These are phyloP conservation scores for Mucor circinelloides DNA, from an alignment of 371 early-diverging fungal species.

Conservation along the genomic window DNA sequence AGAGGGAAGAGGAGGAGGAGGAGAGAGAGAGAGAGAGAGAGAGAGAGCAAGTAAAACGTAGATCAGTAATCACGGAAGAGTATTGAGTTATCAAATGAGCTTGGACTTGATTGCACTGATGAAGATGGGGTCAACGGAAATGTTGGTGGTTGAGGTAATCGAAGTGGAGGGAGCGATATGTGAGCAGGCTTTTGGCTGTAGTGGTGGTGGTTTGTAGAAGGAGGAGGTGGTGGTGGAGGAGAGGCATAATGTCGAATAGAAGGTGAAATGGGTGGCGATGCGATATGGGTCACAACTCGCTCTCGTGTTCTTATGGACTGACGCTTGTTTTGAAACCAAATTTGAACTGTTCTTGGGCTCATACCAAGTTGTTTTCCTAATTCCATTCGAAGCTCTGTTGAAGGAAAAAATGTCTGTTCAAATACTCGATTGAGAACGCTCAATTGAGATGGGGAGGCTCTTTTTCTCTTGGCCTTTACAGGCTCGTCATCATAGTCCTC, in stretches of 20 bases:
- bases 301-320: slow-evolving; percentile 41
- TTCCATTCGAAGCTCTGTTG: slow-evolving; percentile 77
- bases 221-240: slow-evolving; percentile 37
- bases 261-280: slow-evolving; percentile 30
- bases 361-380: slow-evolving; percentile 87
- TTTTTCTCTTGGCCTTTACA: slow-evolving; percentile 50
- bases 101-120: slow-evolving; percentile 35
- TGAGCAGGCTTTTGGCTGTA: slow-evolving; percentile 4
- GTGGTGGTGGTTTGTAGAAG: not conserved
- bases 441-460: slow-evolving; percentile 50
- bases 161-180: slow-evolving; percentile 31
- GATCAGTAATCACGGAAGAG: slow-evolving; percentile 13
- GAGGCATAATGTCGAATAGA: slow-evolving; percentile 50
- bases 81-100: slow-evolving; percentile 5
- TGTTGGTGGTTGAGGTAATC: slow-evolving; percentile 27
- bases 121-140: slow-evolving; percentile 29
- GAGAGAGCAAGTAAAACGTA: not conserved
- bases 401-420: slow-evolving; percentile 60
- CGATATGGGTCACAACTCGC: not conserved
- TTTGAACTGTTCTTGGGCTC: slow-evolving; percentile 84
- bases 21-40: not conserved
- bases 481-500: slow-evolving; percentile 17
- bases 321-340: slow-evolving; percentile 97
- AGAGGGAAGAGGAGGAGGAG: not conserved
- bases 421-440: slow-evolving; percentile 56